phyloP scores from a whole-genome alignment of 2,329 filamentous ascomycete genomes.

The Hypomyces rosellus region DNA sequence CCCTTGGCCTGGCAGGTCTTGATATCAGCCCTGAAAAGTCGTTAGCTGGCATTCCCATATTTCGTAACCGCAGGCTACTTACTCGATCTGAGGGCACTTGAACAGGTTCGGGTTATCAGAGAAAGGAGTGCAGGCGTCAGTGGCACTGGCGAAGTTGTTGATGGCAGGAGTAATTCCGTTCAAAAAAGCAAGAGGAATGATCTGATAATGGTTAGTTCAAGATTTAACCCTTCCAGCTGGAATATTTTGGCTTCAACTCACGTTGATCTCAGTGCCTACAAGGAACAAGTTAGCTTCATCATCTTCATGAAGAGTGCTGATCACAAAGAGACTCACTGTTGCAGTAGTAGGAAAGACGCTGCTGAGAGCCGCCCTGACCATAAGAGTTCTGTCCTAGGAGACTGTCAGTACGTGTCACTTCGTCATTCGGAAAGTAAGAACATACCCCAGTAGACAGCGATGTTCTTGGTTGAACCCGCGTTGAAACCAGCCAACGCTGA shows the following conservation, averaged over 20 bases:
- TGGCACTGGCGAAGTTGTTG: conserved; percentile 60
- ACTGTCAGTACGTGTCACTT: background rate
- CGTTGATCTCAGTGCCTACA: conserved; percentile 40
- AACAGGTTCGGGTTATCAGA: conserved; percentile 47
- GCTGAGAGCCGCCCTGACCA: conserved; percentile 43
- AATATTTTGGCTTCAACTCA: conserved; percentile 18
- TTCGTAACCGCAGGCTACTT: conserved; percentile 19
- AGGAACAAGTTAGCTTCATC: conserved; percentile 12
- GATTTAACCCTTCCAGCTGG: too few species aligned
- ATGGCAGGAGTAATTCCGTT: conserved; percentile 47
- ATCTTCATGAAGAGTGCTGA: background rate
- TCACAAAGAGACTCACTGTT: conserved; percentile 35
- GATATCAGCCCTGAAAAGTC: conserved; percentile 39
- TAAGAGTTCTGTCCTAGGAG: conserved; percentile 53
- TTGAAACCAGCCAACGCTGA: conserved; percentile 37
- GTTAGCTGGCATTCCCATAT: background rate
- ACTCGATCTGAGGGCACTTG: conserved; percentile 60
- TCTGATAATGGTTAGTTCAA: conserved; percentile 16
- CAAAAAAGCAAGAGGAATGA: conserved; percentile 61
- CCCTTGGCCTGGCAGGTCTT: conserved; percentile 53
- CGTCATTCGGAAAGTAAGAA: background rate
- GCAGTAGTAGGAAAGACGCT: conserved; percentile 53
- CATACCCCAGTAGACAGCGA: conserved; percentile 63
- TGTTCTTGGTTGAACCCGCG: conserved; percentile 41
- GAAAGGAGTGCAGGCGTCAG: conserved; percentile 55